Base-by-base conservation (phyloP, 2,329 filamentous ascomycete genomes). In the Paecilomyces sp. region DNA sequence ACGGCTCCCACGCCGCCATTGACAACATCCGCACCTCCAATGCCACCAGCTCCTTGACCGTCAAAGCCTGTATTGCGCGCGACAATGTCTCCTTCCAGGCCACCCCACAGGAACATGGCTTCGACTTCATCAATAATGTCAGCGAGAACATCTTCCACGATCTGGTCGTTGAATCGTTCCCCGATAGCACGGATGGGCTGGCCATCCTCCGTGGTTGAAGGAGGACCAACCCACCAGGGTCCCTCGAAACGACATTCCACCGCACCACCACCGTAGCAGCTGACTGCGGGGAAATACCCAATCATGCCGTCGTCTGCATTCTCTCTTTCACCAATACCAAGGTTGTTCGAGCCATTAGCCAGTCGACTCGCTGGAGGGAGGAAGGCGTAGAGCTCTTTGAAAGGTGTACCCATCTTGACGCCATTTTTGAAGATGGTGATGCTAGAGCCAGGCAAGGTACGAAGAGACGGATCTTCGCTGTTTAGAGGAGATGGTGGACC, bases 391-490 rank as follows among this genome's bases (percentile, higher is more conserved):
- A 99, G 84, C 65, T 95, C 86, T 59, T 89, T 89, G 71, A 96
- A 99, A 0, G 93, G 86, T 0, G 90, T 92, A 22, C 95, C 95
- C 75, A 96, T 87, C 36, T 88, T 81, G 36, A 87, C 82, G 3
- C 94, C 94, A 67, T 99, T 99, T 72, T 96, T 96, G 81, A 94
- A 97, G 51, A 97, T 81, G 61, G 88, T 90, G 70, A 99, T 92
- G 67, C 84, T 87, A 1, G 91, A 96, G 57, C 90, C 87, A 0
- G 95, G 94, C 3, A 97, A 80, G 1, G 92, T 96, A 54, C 93
- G 88, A 24, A 97, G 79, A n/a, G 89, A 84, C 0, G 91, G 85
- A 12, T 92, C 68, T 87, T 92, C 57, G 86, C 88, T 70, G 86
- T 87, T 56, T 11, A 81, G 68, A 55, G 87, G 84, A 0, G 80